These are phyloP conservation scores for Medicago ruthenica DNA, from an alignment of 306 rosid genomes.

Conservation along the genomic window DNA sequence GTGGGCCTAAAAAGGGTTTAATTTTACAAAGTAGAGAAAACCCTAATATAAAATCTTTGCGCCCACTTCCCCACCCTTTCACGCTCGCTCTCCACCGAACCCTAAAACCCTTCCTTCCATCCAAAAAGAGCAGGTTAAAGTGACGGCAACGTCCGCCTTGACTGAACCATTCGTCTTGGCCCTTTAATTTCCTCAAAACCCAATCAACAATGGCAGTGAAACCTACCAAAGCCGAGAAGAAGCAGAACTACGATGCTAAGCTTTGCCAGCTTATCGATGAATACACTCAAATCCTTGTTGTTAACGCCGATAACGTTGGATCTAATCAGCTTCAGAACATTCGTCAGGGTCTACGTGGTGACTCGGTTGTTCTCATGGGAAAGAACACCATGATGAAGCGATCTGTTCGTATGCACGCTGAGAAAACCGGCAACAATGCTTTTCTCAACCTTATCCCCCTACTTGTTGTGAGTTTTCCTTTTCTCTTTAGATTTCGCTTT, in stretches of 20 bases:
- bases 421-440: conserved; percentile 11
- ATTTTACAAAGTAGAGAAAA: neutral
- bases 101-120: neutral
- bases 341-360: conserved; percentile 23
- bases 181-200: neutral
- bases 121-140: neutral
- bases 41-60: neutral
- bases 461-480: neutral
- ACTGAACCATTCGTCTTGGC: too few relatives aligned
- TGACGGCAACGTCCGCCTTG: neutral
- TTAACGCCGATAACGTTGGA: conserved; percentile 20
- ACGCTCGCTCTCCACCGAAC: neutral
- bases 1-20: neutral
- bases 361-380: conserved; percentile 7
- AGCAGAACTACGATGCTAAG: conserved; percentile 16
- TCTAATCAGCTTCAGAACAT: conserved; percentile 12
- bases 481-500: neutral
- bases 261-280: conserved; percentile 8
- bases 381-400: conserved; percentile 32
- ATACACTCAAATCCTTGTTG: conserved; percentile 17
- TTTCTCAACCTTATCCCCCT: conserved; percentile 22
- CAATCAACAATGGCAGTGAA: neutral
- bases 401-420: conserved; percentile 10
- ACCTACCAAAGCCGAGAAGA: conserved; percentile 23
- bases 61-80: neutral